Base-by-base conservation (phyloP, 768 basidiomycete genomes). In the Boletus edulis region DNA sequence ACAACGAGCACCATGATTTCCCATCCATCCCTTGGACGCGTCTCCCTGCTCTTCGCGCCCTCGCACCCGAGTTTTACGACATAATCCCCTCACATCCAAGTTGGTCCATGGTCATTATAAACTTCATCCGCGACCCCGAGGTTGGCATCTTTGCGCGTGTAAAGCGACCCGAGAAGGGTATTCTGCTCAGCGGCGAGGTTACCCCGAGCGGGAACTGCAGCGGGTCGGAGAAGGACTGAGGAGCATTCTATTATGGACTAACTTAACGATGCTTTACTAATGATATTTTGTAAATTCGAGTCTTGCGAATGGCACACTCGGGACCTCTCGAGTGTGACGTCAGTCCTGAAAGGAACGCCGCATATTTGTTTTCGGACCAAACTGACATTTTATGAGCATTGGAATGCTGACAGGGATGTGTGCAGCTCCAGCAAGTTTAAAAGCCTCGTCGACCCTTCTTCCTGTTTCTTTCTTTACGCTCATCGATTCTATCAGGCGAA, bases 1-100 rank as follows among this genome's bases (percentile, higher is more conserved):
- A 99, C 71, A 98, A 99, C 72, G 97, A 98, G 66, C 97, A 99
- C 72, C 97, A 99, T 73, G 97, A 99, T 73, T 98, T 99, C 73
- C 95, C 97, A 9, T 94, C 94, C 13, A 73, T 99, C 1, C 82
- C 97, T 1, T 99, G 97, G 97, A 98, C 95, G 17, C 85, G 90
- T 22, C 80, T 98, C 0, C 91, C 94, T 2, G 81, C 82, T 6
- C 83, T 99, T 20, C 85, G 86, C 31, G 79, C 80, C 3, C 79
- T 97, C 29, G 96, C 94, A 8, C 89, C 87, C 4, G 96, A 98
- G 70, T 94, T 89, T 68, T 99, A 99, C 73, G 90, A 93, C 60
- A 81, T 76, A 5, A 78, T 98, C 24, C 93, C 95, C 0, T 80
- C 86, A 0, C 97, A 99, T 65, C 84, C 87, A 1, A 89, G 86